Conservation (phyloP, 208 protist species). For the Angomonas ambiguus region DNA sequence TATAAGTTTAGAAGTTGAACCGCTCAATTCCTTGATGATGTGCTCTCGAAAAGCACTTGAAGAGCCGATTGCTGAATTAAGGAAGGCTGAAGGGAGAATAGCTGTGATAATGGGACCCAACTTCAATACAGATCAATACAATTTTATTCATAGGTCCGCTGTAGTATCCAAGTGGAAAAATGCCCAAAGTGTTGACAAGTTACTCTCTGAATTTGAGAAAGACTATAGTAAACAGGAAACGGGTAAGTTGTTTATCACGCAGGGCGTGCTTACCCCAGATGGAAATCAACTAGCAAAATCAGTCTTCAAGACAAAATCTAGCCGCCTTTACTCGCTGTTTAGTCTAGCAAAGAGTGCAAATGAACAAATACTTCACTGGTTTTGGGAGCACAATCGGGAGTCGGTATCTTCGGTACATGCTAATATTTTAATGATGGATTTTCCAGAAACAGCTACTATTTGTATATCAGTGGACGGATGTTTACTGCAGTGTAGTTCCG, state of each 20-base stretch:
- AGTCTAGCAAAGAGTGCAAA: neutral
- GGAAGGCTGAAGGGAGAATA: neutral
- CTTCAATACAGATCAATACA: neutral
- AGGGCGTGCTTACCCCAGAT: conserved; percentile 2
- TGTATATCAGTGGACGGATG: neutral
- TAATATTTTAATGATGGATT: neutral
- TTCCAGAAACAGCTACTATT: neutral
- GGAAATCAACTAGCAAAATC: neutral
- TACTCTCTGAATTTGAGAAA: neutral
- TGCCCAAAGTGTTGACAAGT: neutral
- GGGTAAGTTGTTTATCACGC: neutral
- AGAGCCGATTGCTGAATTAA: neutral
- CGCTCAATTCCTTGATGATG: neutral
- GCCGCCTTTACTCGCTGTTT: neutral
- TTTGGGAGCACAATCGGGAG: neutral
- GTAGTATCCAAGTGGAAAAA: conserved; percentile 4
- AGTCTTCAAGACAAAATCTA: neutral
- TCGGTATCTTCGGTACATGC: neutral
- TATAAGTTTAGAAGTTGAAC: neutral
- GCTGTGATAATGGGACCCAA: neutral
- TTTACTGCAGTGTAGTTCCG: neutral
- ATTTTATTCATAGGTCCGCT: neutral
- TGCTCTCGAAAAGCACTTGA: neutral
- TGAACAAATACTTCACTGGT: neutral
- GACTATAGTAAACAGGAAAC: neutral